These are phyloP conservation scores for Trematosphaeria pertusa DNA, from an alignment of 2,329 filamentous ascomycete genomes.

Conservation along the genomic window DNA sequence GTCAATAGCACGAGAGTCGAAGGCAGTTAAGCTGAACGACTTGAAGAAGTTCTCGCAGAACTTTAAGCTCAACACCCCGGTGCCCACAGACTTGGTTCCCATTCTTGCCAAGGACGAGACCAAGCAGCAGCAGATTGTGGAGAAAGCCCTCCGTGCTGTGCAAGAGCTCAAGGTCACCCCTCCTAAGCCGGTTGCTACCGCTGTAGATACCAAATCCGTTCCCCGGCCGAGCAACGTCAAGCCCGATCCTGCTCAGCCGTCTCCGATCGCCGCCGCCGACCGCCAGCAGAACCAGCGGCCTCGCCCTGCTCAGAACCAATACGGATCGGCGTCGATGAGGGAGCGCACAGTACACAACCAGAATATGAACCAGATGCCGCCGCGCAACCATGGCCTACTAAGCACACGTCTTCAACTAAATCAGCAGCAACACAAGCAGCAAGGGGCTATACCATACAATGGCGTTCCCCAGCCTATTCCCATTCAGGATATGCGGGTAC, in stretches of 20 bases:
- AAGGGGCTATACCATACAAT: constrained; percentile 49
- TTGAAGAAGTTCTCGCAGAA: constrained; percentile 92
- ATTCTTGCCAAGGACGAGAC: constrained; percentile 96
- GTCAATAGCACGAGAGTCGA: constrained; percentile 70
- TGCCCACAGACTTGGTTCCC: constrained; percentile 87
- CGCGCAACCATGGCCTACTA: constrained; percentile 54
- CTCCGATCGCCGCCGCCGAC: constrained; percentile 46
- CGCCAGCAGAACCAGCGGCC: constrained; percentile 56
- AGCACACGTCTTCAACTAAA: constrained; percentile 60
- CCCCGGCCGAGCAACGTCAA: constrained; percentile 45
- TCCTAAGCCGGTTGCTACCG: constrained; percentile 52
- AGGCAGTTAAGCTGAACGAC: constrained; percentile 91
- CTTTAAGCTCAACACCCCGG: constrained; percentile 93
- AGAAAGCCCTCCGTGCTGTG: constrained; percentile 80
- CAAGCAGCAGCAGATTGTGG: constrained; percentile 92
- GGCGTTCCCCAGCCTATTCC: constrained; percentile 64
- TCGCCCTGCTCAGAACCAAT: constrained; percentile 46
- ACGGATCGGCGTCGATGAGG: constrained; percentile 54
- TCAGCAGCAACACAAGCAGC: constrained; percentile 59
- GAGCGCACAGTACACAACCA: constrained; percentile 53
- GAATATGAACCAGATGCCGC: constrained; percentile 45
- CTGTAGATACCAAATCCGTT: constrained; percentile 40
- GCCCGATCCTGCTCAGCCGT: constrained; percentile 36
- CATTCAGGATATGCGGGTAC: constrained; percentile 70
- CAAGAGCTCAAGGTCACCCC: constrained; percentile 58